Percentiles rank a stretch among this genome's conserved stretches.
Evolutionary conservation across 208 protist species (phyloP).

Genomic region (Lotmaria passim): DNA sequence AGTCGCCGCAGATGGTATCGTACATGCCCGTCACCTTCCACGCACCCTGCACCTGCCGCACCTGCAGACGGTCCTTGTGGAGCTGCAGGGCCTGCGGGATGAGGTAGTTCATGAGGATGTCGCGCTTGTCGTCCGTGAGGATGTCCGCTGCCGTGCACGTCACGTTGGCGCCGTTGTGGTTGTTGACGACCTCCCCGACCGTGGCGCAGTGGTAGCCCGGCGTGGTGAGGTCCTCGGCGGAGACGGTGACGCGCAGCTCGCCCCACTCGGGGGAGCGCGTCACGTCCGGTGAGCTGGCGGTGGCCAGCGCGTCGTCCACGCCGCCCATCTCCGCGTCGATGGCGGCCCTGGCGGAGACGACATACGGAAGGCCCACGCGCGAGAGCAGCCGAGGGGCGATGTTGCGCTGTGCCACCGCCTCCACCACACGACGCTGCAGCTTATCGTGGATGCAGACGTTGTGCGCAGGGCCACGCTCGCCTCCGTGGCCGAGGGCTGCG

Average conservation of each 20-base stretch:
- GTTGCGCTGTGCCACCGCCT: conserved; percentile 4
- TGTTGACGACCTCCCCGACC: conserved; percentile 15
- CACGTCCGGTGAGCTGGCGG: background rate
- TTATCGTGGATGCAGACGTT: conserved; percentile 28
- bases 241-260: conserved; percentile 51
- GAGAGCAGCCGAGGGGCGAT: background rate
- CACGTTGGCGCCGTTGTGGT: conserved; percentile 22
- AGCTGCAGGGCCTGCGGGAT: conserved; percentile 53
- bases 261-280: conserved; percentile 17
- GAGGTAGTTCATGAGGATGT: conserved; percentile 32
- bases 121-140: conserved; percentile 43
- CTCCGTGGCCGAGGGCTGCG: conserved; percentile 12
- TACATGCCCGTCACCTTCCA: conserved; percentile 28
- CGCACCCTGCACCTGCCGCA: conserved; percentile 24
- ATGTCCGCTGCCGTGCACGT: conserved; percentile 37
- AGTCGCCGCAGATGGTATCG: background rate
- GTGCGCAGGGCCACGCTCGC: background rate
- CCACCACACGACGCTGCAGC: conserved; percentile 2
- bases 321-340: no score
- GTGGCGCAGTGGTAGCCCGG: conserved; percentile 43
- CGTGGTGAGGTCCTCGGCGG: conserved; percentile 39
- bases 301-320: background rate
- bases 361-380: conserved; percentile 7
- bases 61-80: conserved; percentile 61
- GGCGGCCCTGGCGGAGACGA: background rate